Base-by-base conservation (phyloP, 352 stramenopile species). In the Phytophthora brassicae region DNA sequence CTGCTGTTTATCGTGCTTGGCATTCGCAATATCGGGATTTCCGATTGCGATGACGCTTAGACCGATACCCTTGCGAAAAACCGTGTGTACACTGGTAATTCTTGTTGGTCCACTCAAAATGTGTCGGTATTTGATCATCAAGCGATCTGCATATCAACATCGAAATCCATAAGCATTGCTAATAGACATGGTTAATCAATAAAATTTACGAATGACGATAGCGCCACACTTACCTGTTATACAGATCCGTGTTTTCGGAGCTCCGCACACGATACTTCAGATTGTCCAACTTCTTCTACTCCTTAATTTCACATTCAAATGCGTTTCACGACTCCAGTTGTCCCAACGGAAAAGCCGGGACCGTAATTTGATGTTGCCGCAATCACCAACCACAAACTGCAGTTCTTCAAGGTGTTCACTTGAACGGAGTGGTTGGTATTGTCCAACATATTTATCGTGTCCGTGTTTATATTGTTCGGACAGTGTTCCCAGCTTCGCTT, bases 271-370 rank as follows among this genome's bases (percentile, higher is more conserved):
- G 19, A 44, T 44, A 54, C 28, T 54, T 44, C 5, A 45, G 20
- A 2, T 55, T 55, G 11, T 55, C 14, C 48, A 24, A 45, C 31
- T 16, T 4, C n/a, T 55, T 55, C 19, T 55, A 55, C 31, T 31
- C 19, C 8, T 24, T 38, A 20, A 55, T n/a, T n/a, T n/a, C n/a
- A n/a, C n/a, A n/a, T n/a, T n/a, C n/a, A n/a, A n/a, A n/a, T n/a
- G n/a, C n/a, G n/a, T n/a, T n/a, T n/a, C n/a, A n/a, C n/a, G n/a
- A n/a, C n/a, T n/a, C n/a, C n/a, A n/a, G n/a, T n/a, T n/a, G n/a
- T n/a, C n/a, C n/a, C n/a, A n/a, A n/a, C n/a, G n/a, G n/a, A n/a
- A n/a, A n/a, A n/a, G n/a, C n/a, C n/a, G n/a, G n/a, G n/a, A n/a
- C n/a, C n/a, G n/a, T n/a, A n/a, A n/a, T n/a, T n/a, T n/a, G n/a